These are phyloP conservation scores for Allantophomopsis lycopodina DNA, from an alignment of 2,329 filamentous ascomycete species.

Conservation along the genomic window DNA sequence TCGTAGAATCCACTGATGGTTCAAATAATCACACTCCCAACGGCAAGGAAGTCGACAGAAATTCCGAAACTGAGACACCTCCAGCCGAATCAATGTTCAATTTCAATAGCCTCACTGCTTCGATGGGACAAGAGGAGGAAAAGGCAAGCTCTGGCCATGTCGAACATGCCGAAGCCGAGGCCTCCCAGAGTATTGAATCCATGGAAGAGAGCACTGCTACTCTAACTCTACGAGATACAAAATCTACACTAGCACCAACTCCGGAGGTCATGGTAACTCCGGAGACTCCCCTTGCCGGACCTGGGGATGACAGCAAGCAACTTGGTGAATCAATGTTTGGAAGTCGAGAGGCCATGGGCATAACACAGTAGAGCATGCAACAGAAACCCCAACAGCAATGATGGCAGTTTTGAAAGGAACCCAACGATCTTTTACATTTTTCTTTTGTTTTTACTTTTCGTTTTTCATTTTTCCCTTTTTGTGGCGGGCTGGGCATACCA, in stretches of 20 bases:
- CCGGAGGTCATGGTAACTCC: slow-evolving; percentile 15
- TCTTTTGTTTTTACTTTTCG: too few species aligned
- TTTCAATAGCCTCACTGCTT: slow-evolving; percentile 74
- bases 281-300: slow-evolving; percentile 10
- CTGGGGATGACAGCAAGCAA: slow-evolving; percentile 11
- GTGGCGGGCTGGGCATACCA: too few species aligned
- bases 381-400: too few species aligned
- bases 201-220: slow-evolving; percentile 15
- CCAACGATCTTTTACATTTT: too few species aligned
- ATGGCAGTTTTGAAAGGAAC: too few species aligned
- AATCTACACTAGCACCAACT: slow-evolving; percentile 5
- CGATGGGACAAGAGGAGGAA: slow-evolving; percentile 52
- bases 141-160: slow-evolving; percentile 13
- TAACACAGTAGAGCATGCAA: background rate
- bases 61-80: slow-evolving; percentile 31
- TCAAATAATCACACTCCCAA: slow-evolving; percentile 24
- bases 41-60: slow-evolving; percentile 38
- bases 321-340: slow-evolving; percentile 7
- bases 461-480: too few species aligned
- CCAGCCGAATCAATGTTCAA: slow-evolving; percentile 75
- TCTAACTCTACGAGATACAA: slow-evolving; percentile 10
- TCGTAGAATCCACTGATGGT: slow-evolving; percentile 43
- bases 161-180: slow-evolving; percentile 9
- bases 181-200: background rate
- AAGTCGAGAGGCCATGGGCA: background rate